These are phyloP conservation scores for Colletotrichum shisoi DNA, from an alignment of 2,329 filamentous ascomycete genomes.

Conservation along the genomic window DNA sequence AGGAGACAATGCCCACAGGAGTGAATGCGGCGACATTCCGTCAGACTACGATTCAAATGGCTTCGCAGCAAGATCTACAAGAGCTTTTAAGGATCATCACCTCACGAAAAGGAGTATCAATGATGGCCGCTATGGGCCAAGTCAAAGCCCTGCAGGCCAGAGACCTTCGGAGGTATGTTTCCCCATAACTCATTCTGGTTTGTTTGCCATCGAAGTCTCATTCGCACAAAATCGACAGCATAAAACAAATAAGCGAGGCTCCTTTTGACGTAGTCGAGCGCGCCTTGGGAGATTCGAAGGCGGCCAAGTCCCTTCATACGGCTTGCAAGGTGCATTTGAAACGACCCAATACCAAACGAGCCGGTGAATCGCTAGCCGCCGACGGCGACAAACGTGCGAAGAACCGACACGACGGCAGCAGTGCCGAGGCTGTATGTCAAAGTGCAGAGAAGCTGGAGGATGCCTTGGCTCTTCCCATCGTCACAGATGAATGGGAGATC, in stretches of 20 bases:
- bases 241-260: conserved; percentile 63
- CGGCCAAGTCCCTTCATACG: conserved; percentile 60
- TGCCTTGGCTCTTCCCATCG: conserved; percentile 67
- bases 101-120: conserved; percentile 62
- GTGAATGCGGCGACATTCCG: too few species aligned
- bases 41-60: conserved; percentile 51
- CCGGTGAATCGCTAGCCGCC: not conserved
- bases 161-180: conserved; percentile 62
- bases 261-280: conserved; percentile 54
- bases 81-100: conserved; percentile 68
- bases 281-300: conserved; percentile 58
- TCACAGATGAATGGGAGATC: conserved; percentile 67
- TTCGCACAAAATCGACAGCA: conserved; percentile 49
- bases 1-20: too few species aligned
- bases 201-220: not conserved
- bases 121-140: conserved; percentile 66
- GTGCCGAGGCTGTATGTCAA: conserved; percentile 35
- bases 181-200: conserved; percentile 9
- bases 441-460: conserved; percentile 66
- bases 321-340: conserved; percentile 64
- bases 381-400: conserved; percentile 42
- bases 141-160: conserved; percentile 65
- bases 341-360: conserved; percentile 6
- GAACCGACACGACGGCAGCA: conserved; percentile 23
- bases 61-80: conserved; percentile 66